phyloP scores from a whole-genome alignment of 2,329 filamentous ascomycete genomes.

The Microcyclosporella mali region DNA sequence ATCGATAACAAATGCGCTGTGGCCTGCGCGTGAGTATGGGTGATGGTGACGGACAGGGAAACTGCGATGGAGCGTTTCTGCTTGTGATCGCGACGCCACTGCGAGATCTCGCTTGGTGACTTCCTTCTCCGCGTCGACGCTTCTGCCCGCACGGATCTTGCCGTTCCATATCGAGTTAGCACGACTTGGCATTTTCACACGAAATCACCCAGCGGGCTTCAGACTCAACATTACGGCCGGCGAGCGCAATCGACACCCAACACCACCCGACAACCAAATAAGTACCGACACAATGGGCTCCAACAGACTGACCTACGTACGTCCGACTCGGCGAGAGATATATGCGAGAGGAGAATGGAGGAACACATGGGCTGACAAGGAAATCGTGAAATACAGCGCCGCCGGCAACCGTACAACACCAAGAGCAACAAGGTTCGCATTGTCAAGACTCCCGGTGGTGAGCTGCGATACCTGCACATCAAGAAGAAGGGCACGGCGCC shows the following conservation, averaged over 20 bases:
- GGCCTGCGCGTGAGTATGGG: conserved; percentile 23
- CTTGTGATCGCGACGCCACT: too few relatives aligned
- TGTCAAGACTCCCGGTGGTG: conserved; percentile 92
- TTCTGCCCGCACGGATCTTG: neutral
- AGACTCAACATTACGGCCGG: conserved; percentile 8
- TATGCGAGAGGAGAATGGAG: conserved; percentile 8
- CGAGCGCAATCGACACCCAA: conserved; percentile 7
- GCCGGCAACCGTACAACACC: conserved; percentile 79
- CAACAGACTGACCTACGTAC: conserved; percentile 53
- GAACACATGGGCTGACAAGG: conserved; percentile 6
- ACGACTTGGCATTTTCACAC: neutral
- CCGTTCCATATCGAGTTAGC: neutral
- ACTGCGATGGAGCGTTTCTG: conserved; percentile 6
- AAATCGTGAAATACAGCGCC: conserved; percentile 38
- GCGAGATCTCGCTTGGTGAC: too few relatives aligned
- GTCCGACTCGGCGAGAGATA: conserved; percentile 24
- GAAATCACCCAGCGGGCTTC: too few relatives aligned
- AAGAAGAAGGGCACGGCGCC: conserved; percentile 98
- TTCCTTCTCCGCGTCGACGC: too few relatives aligned
- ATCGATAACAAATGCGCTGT: conserved; percentile 22
- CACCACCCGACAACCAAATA: conserved; percentile 18
- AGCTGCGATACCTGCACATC: conserved; percentile 95
- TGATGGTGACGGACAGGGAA: conserved; percentile 7
- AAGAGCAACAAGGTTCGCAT: conserved; percentile 93
- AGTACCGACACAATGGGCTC: conserved; percentile 46